Evolutionary conservation across 2,329 filamentous ascomycete genomes (phyloP), one percentile per base, ranked within the genome.

Genomic region (Fusarium cicatricum): DNA sequence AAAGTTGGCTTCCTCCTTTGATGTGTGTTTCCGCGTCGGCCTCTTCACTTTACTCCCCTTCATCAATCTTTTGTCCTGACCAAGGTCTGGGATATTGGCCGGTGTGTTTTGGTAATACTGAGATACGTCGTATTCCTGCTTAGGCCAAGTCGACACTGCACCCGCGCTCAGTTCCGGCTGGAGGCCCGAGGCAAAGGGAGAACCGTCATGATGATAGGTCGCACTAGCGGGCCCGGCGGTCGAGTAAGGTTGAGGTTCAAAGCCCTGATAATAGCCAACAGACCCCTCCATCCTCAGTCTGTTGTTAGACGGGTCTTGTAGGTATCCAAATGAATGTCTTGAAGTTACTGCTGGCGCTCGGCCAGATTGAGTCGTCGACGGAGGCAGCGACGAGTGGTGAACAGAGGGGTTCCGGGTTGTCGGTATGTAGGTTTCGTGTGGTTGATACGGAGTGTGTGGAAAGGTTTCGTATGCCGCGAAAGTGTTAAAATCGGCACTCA

Each of bases 1-100:
- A 73, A 85, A 89, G 65, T 87, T 90, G 49, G 89, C 89, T 65
- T 90, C 88, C 60, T 88, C 88, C 53, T 82, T 83, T 15, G 87
- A 86, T 2, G 85, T 88, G 65, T 83, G 79, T 65, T 82, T 82
- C 37, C 84, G 79, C 15, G 78, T 75, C 11, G 73, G 69, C 61
- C 74, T 71, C 62, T 69, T 75, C 14, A 70, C 72, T 55, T 52
- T 70, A 37, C 33, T 55, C 21, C 55, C 49, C 33, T 70, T 69
- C 46, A 65, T 14, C 15, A 58, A 37, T 26, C 58, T 61, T 31
- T 61, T 66, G 36, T 70, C 67, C 37, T 58, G 58, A 5, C 57
- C 52, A 43, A 62, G 43, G 34, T 67, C 66, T 23, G 66, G 48
- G 16, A 58, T 60, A 33, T 62, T 60, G 11, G 56, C 36, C 28